Evolutionary conservation across 2,329 filamentous ascomycete genomes (phyloP).

Genomic region (Colletotrichum godetiae): DNA sequence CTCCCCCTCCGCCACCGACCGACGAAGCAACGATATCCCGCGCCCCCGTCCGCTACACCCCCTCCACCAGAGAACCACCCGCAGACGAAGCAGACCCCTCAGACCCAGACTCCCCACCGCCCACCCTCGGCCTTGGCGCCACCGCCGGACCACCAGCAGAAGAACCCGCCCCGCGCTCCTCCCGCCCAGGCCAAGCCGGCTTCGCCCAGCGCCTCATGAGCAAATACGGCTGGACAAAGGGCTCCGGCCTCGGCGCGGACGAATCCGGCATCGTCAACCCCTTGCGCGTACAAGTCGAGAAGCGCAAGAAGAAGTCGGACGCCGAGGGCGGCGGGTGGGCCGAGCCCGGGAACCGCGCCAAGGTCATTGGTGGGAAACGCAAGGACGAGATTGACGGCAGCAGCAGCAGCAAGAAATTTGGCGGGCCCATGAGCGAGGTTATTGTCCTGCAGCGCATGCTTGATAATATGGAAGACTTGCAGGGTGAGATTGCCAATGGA

Average conservation of each 20-base stretch:
- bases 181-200: slow-evolving; percentile 81
- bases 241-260: slow-evolving; percentile 85
- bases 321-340: slow-evolving; percentile 83
- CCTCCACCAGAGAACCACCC: slow-evolving; percentile 55
- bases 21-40: slow-evolving; percentile 76
- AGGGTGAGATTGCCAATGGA: slow-evolving; percentile 78
- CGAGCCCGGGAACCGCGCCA: slow-evolving; percentile 75
- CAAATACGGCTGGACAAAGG: slow-evolving; percentile 94
- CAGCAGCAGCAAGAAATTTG: slow-evolving; percentile 67
- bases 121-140: slow-evolving; percentile 62
- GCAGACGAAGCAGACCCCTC: slow-evolving; percentile 48
- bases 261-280: slow-evolving; percentile 87
- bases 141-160: slow-evolving; percentile 47
- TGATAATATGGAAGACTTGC: slow-evolving; percentile 80
- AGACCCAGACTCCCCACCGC: slow-evolving; percentile 55
- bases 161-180: slow-evolving; percentile 62
- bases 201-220: slow-evolving; percentile 91
- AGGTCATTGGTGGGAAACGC: slow-evolving; percentile 82
- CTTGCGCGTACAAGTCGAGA: slow-evolving; percentile 85
- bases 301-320: slow-evolving; percentile 82
- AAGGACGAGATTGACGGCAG: slow-evolving; percentile 48
- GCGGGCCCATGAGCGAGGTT: slow-evolving; percentile 79
- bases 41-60: slow-evolving; percentile 79
- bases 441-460: slow-evolving; percentile 88
- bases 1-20: slow-evolving; percentile 49